Evolutionary conservation across 2,329 filamentous ascomycete species (phyloP), one percentile per base, ranked within the genome.

Genomic region (Cladophialophora immunda): DNA sequence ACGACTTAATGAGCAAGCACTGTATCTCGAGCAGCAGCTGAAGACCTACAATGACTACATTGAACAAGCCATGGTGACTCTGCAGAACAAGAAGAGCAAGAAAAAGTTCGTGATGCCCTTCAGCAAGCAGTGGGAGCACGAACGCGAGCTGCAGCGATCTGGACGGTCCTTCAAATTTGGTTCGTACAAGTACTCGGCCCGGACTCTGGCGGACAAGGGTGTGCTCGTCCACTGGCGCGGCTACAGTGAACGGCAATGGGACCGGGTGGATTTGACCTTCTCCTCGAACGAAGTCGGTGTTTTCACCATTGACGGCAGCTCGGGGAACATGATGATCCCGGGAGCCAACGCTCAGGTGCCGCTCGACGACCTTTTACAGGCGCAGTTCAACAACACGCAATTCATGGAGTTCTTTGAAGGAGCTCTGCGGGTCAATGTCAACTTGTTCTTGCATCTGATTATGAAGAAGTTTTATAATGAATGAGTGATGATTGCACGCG

Each of bases 11-110:
- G 83, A 83, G 63, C 81, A 99, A 81, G 94, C 94, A 41, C 87
- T 89, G 71, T 99, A 96, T 80, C 86, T 99, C 9, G 95, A 99
- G 76, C 91, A 93, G 73, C 95, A 99, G 81, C 88, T 97, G 68
- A 97, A 97, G 84, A 95, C 90, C 71, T 99, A 99, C 81, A 97
- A 99, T 77, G 93, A 99, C 81, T 99, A 99, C 80, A 97, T 99
- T 76, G 96, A 99, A 81, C 94, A 97, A 79, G 94, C 95, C 57
- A 97, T 99, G 92, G 86, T 94, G 67, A 99, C 96, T 4, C 84
- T 99, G 66, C 95, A 98, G 79, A 97, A 92, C 81, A 97, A 97
- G 80, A 97, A 97, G 81, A 94, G 90, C 69, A 96, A 96, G 82
- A 97, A 96, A 79, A 88, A 91, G 61, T 97, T 97, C 84, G 86